phyloP scores from a whole-genome alignment of 805 yeast genomes.

The Yarrowia osloensis region DNA sequence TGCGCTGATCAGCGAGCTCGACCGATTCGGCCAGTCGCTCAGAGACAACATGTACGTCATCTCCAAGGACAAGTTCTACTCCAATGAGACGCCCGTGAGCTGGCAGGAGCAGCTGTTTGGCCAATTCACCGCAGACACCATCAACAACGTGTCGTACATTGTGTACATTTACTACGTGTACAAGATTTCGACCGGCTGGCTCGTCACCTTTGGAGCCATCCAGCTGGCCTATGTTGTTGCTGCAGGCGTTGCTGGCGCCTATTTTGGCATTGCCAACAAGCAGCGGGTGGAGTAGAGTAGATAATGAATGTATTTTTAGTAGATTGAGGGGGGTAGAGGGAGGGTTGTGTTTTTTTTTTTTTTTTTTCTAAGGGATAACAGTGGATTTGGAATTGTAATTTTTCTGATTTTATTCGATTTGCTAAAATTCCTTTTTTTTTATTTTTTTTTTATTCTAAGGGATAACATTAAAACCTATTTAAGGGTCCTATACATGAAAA shows the following conservation, averaged over 20 bases:
- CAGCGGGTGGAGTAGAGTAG: neutral
- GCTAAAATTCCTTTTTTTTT: too few relatives aligned
- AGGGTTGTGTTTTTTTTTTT: too few relatives aligned
- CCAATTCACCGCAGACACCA: neutral
- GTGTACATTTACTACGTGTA: neutral
- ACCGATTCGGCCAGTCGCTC: constrained; percentile 14
- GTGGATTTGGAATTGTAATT: too few relatives aligned
- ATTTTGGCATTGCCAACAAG: constrained; percentile 14
- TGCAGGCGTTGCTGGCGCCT: constrained; percentile 14
- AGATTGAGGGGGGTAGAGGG: too few relatives aligned
- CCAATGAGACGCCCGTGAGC: constrained; percentile 4
- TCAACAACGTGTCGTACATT: constrained; percentile 1
- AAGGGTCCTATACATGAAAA: too few relatives aligned
- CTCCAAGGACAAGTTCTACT: constrained; percentile 19
- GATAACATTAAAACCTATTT: neutral
- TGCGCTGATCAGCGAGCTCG: neutral
- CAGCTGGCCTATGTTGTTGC: neutral
- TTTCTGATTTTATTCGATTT: too few relatives aligned
- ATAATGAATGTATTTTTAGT: too few relatives aligned
- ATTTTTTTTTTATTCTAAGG: too few relatives aligned
- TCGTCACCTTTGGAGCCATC: neutral
- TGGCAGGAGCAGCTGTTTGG: constrained; percentile 17
- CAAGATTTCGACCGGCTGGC: neutral
- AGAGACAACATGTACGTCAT: constrained; percentile 13
- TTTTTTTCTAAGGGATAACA: too few relatives aligned